phyloP scores from a whole-genome alignment of 164 flowering plant genomes.

The Magnolia sinica region DNA sequence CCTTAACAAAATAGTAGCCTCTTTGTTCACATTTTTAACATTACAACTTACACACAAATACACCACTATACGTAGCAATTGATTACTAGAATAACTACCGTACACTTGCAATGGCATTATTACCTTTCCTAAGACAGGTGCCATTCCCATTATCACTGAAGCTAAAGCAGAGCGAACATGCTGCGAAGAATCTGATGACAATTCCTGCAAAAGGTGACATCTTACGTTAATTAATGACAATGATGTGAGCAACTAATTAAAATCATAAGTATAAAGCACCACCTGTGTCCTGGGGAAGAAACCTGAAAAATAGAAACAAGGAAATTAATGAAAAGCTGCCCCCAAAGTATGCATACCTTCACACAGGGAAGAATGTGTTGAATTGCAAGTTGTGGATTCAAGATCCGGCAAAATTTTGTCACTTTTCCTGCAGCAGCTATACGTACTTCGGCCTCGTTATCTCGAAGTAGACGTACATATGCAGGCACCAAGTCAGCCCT shows the following conservation, averaged over 20 bases:
- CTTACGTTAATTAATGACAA: not conserved
- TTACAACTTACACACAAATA: not conserved
- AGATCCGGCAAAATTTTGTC: slow-evolving; percentile 85
- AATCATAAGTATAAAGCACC: not conserved
- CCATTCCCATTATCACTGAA: slow-evolving; percentile 99
- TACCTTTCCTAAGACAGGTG: slow-evolving; percentile 96
- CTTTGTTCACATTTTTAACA: not conserved
- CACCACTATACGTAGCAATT: not conserved
- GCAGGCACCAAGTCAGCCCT: slow-evolving; percentile 97
- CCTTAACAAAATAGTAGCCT: not conserved
- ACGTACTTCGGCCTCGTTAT: slow-evolving; percentile 98
- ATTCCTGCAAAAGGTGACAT: slow-evolving; percentile 46
- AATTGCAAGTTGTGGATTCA: slow-evolving; percentile 87
- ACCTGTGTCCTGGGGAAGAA: not conserved
- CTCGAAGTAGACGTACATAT: slow-evolving; percentile 93
- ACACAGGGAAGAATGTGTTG: slow-evolving; percentile 98
- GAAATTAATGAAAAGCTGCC: not conserved
- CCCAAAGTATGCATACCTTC: slow-evolving; percentile 48
- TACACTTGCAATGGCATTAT: not conserved
- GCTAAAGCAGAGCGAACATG: slow-evolving; percentile 99
- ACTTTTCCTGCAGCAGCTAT: slow-evolving; percentile 99
- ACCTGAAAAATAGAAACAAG: not conserved
- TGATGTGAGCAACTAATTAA: not conserved
- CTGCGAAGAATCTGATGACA: slow-evolving; percentile 98
- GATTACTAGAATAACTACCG: not conserved